Percentiles rank a stretch among this genome's conserved stretches.
Conservation (phyloP, 306 rosid species). For the Astragalus glycyphyllos region DNA sequence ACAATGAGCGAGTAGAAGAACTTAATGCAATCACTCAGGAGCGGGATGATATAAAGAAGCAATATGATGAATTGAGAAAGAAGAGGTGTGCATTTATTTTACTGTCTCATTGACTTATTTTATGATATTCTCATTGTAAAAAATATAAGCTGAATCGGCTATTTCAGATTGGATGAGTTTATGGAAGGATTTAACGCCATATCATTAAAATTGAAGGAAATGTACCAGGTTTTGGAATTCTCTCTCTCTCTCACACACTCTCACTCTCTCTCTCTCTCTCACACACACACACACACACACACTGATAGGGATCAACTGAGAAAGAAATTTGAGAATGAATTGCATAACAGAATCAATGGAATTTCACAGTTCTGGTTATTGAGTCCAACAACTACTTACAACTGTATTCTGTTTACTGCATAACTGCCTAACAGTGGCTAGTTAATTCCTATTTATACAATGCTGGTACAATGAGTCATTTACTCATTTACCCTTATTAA, state of each 20-base stretch:
- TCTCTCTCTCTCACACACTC: constrained; percentile 28
- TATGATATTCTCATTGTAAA: constrained; percentile 2
- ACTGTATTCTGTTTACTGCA: too few relatives aligned
- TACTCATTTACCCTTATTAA: too few relatives aligned
- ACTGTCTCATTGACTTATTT: constrained; percentile 13
- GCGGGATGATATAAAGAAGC: constrained; percentile 83
- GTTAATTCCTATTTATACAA: too few relatives aligned
- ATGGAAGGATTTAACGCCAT: constrained; percentile 96
- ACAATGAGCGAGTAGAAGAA: constrained; percentile 89
- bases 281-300: not conserved
- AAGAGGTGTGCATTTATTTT: constrained; percentile 61
- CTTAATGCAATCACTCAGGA: constrained; percentile 82
- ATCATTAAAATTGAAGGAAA: constrained; percentile 93
- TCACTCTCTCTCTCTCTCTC: too few relatives aligned
- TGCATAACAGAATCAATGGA: too few relatives aligned
- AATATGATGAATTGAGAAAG: constrained; percentile 88
- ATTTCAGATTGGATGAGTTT: constrained; percentile 86
- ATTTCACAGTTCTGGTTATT: too few relatives aligned
- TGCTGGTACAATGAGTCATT: too few relatives aligned
- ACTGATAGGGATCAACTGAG: too few relatives aligned
- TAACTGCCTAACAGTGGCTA: too few relatives aligned
- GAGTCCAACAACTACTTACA: too few relatives aligned
- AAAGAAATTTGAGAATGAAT: too few relatives aligned
- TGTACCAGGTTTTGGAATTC: constrained; percentile 81
- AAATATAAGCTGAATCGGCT: constrained; percentile 31